A percentile compares a stretch with the other conserved stretches of the same genome.
phyloP scores from a whole-genome alignment of 108 stramenopile species.

The Pseudonitzschia pungens region DNA sequence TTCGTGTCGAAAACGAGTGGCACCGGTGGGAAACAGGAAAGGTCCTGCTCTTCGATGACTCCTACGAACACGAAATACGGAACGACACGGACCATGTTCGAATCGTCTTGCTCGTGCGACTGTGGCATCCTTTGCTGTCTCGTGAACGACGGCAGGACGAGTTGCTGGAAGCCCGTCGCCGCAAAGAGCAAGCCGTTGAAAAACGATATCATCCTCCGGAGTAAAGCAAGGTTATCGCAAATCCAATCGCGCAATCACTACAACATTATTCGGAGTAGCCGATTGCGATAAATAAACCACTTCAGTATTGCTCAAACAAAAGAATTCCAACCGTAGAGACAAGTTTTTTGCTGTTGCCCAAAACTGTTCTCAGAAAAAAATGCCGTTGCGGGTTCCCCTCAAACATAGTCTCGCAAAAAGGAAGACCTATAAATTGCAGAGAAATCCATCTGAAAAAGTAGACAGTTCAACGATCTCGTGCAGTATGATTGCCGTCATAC shows the following conservation, averaged over 20 bases:
- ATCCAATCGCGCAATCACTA: not conserved
- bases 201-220: constrained; percentile 38
- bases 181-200: constrained; percentile 31
- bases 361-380: not conserved
- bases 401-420: too few relatives aligned
- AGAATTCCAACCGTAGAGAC: too few relatives aligned
- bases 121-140: constrained; percentile 74
- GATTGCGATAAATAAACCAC: too few relatives aligned
- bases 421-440: too few relatives aligned
- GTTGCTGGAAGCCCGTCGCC: constrained; percentile 24
- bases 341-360: not conserved
- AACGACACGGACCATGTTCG: constrained; percentile 62
- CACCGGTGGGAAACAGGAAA: constrained; percentile 64
- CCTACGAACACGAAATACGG: constrained; percentile 79
- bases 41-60: constrained; percentile 81
- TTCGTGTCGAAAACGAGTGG: constrained; percentile 70
- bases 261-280: not conserved
- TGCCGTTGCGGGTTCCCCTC: too few relatives aligned
- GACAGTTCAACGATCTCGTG: not conserved
- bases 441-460: too few relatives aligned
- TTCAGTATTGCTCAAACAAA: too few relatives aligned
- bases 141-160: constrained; percentile 12
- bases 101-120: constrained; percentile 64
- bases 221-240: not conserved
- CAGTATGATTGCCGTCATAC: not conserved